phyloP scores from a whole-genome alignment of 768 basidiomycete genomes.

The Mycena maculata region DNA sequence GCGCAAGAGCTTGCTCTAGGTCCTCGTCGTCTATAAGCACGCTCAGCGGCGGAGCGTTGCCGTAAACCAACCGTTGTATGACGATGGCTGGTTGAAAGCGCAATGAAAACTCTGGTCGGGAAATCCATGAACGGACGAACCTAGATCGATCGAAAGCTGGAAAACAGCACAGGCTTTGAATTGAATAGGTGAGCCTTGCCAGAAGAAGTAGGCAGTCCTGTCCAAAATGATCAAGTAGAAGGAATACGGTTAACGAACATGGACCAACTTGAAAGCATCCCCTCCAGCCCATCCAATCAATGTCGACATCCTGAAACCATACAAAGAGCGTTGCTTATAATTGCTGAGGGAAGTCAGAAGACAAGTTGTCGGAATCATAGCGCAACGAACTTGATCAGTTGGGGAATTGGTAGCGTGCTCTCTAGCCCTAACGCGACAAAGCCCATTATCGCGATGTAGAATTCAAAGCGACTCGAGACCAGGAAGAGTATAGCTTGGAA shows the following conservation, averaged over 20 bases:
- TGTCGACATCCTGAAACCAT: slow-evolving; percentile 88
- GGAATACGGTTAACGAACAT: slow-evolving; percentile 11
- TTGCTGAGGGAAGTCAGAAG: slow-evolving; percentile 61
- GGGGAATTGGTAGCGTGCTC: slow-evolving; percentile 88
- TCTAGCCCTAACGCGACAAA: slow-evolving; percentile 86
- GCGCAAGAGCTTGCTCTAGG: slow-evolving; percentile 77
- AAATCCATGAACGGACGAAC: slow-evolving; percentile 54
- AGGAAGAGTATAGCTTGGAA: slow-evolving; percentile 80
- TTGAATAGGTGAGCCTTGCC: slow-evolving; percentile 76
- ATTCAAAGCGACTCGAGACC: slow-evolving; percentile 72
- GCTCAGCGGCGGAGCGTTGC: slow-evolving; percentile 70
- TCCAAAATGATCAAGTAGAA: background rate
- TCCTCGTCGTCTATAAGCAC: slow-evolving; percentile 68
- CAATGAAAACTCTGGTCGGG: slow-evolving; percentile 24
- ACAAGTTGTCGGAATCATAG: slow-evolving; percentile 11
- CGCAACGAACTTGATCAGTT: slow-evolving; percentile 73
- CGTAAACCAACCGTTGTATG: slow-evolving; percentile 79
- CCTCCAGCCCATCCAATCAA: slow-evolving; percentile 87
- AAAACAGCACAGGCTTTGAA: slow-evolving; percentile 89
- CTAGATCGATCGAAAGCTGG: slow-evolving; percentile 82
- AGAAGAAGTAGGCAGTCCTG: slow-evolving; percentile 86
- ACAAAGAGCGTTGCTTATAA: slow-evolving; percentile 80
- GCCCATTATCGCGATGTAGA: slow-evolving; percentile 74
- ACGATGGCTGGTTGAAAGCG: slow-evolving; percentile 68
- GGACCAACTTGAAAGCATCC: slow-evolving; percentile 82